These are phyloP conservation scores for Funneliformis caledonium DNA, from an alignment of 371 early-diverging fungal species.

Conservation along the genomic window DNA sequence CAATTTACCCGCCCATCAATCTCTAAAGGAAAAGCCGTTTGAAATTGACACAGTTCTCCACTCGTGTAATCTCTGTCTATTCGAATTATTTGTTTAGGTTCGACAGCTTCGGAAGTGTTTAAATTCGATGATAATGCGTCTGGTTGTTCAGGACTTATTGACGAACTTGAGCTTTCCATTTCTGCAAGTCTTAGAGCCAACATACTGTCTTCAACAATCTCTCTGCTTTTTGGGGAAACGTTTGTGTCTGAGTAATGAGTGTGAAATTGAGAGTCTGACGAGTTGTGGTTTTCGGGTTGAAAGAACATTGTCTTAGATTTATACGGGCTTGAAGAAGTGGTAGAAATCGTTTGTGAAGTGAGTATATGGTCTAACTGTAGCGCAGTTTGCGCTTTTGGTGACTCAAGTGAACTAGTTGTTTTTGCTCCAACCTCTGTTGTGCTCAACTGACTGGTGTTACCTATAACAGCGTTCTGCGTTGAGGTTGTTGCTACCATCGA, in stretches of 20 bases:
- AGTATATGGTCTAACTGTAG: background rate
- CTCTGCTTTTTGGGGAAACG: background rate
- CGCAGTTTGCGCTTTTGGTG: background rate
- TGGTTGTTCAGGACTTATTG: background rate
- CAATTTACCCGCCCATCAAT: slow-evolving; percentile 33
- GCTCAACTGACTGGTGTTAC: slow-evolving; percentile 7
- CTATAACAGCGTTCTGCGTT: slow-evolving; percentile 10
- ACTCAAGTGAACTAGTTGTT: background rate
- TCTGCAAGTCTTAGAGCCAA: slow-evolving; percentile 2
- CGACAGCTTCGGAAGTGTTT: background rate
- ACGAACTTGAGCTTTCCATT: background rate
- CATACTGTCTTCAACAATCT: slow-evolving; percentile 29
- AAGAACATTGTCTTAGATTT: background rate
- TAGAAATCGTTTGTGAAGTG: background rate
- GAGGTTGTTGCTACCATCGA: background rate
- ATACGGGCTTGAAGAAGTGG: background rate
- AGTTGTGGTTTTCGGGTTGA: slow-evolving; percentile 2
- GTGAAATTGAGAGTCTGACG: background rate
- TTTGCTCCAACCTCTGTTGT: background rate
- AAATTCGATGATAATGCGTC: slow-evolving; percentile 3
- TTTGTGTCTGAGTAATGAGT: slow-evolving; percentile 1
- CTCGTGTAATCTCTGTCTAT: slow-evolving; percentile 40
- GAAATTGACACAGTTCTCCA: slow-evolving; percentile 39
- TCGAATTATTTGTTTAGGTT: slow-evolving; percentile 32
- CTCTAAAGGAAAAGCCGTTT: slow-evolving; percentile 30